phyloP scores from a whole-genome alignment of 371 early-diverging fungal species.

The Actinomucor elegans region DNA sequence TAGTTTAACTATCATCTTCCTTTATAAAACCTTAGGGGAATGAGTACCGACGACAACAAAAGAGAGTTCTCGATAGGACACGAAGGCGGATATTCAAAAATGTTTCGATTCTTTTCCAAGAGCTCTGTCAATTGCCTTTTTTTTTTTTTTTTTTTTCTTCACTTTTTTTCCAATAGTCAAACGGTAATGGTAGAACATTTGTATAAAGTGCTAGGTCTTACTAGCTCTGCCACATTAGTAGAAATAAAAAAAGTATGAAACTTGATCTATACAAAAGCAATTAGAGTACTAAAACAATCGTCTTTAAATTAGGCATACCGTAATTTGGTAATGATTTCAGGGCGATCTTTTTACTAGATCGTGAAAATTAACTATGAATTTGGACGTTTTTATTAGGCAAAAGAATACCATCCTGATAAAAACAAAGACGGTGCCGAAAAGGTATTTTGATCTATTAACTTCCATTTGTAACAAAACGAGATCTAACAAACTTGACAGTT shows the following conservation, averaged over 20 bases:
- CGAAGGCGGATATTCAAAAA: no score
- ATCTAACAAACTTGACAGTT: not conserved
- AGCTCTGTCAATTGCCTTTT: not conserved
- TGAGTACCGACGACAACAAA: no score
- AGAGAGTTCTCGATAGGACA: no score
- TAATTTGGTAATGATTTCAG: not conserved
- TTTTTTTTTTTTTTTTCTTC: not conserved
- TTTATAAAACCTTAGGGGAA: no score
- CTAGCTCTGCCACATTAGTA: not conserved
- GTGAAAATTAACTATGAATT: not conserved
- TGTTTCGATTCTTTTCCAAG: no score
- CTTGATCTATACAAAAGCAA: no score
- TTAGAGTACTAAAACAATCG: no score
- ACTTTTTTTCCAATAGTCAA: not conserved
- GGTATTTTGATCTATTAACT: not conserved
- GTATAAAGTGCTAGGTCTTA: not conserved
- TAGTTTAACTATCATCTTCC: no score
- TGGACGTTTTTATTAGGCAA: not conserved
- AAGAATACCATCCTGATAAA: constrained; percentile 14
- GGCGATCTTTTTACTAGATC: no score
- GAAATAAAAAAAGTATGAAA: constrained; percentile 6
- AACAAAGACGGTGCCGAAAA: constrained; percentile 12
- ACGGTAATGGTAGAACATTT: not conserved
- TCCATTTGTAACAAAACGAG: no score
- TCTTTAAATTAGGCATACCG: not conserved